Evolutionary conservation across 2,329 filamentous ascomycete species (phyloP).

Genomic region (Madurella fahalii): DNA sequence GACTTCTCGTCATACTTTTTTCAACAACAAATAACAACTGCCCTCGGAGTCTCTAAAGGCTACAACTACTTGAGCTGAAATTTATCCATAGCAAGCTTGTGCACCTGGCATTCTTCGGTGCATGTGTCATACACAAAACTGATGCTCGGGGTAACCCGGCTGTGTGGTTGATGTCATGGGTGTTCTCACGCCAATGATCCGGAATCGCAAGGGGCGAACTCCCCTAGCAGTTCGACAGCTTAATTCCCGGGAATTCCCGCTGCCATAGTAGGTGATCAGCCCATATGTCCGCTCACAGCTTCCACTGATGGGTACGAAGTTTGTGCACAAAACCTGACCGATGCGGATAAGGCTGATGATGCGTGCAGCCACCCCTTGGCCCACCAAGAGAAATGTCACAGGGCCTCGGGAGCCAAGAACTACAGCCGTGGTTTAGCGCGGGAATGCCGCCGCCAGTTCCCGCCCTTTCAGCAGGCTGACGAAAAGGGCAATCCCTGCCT

Average conservation of each 20-base stretch:
- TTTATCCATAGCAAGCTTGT: not conserved
- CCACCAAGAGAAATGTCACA: not conserved
- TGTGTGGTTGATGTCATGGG: conserved; percentile 13
- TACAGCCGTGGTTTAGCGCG: too few species aligned
- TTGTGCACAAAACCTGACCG: not conserved
- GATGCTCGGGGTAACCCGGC: not conserved
- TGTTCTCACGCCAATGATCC: conserved; percentile 4
- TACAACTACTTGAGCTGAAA: not conserved
- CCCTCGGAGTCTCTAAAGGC: not conserved
- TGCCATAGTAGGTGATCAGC: too few species aligned
- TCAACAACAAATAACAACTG: not conserved
- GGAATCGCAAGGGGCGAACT: not conserved
- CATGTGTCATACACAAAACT: not conserved
- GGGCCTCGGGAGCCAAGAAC: too few species aligned
- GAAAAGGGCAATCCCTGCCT: too few species aligned
- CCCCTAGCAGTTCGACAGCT: too few species aligned
- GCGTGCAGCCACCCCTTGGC: too few species aligned
- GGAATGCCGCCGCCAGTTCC: too few species aligned
- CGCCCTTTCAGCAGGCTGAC: too few species aligned
- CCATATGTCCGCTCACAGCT: too few species aligned
- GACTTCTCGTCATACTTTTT: too few species aligned
- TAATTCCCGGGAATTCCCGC: too few species aligned
- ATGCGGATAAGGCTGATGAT: not conserved
- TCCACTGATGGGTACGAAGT: not conserved
- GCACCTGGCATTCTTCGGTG: not conserved